Evolutionary conservation across 192 early-diverging fungal species (phyloP).

Genomic region (Ambispora gerdemannii): DNA sequence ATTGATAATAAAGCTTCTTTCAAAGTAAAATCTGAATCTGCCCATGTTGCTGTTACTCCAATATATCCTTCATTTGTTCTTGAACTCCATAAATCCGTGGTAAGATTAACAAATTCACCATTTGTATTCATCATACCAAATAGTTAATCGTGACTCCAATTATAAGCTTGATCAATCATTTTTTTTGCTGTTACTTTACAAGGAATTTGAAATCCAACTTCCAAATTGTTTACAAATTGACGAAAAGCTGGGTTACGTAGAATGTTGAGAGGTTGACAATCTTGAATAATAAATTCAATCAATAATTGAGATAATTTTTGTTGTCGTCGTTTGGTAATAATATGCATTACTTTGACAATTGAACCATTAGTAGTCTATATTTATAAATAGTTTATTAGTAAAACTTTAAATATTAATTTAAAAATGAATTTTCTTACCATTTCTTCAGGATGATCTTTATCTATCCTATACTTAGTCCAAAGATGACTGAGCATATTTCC

Average conservation of each 20-base stretch:
- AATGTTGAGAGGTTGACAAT: background rate
- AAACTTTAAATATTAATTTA: background rate
- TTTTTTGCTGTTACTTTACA: background rate
- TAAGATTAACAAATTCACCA: background rate
- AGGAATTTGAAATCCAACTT: background rate
- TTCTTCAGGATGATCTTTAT: background rate
- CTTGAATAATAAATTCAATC: background rate
- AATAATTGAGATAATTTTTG: background rate
- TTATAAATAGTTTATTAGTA: background rate
- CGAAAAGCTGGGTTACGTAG: background rate
- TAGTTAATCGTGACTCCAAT: too few relatives aligned
- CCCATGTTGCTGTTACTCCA: background rate
- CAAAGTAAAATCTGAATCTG: background rate
- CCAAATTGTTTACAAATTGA: background rate
- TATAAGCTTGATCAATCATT: background rate
- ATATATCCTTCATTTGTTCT: background rate
- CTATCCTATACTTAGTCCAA: background rate
- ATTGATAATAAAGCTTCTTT: background rate
- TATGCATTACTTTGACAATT: background rate
- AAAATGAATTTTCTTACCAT: background rate
- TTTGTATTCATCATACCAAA: background rate
- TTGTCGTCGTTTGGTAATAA: too few relatives aligned
- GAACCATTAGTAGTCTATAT: background rate
- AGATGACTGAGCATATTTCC: too few relatives aligned
- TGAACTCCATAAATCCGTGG: background rate